Conservation (phyloP, 805 yeast species). For the Metschnikowia similis region DNA sequence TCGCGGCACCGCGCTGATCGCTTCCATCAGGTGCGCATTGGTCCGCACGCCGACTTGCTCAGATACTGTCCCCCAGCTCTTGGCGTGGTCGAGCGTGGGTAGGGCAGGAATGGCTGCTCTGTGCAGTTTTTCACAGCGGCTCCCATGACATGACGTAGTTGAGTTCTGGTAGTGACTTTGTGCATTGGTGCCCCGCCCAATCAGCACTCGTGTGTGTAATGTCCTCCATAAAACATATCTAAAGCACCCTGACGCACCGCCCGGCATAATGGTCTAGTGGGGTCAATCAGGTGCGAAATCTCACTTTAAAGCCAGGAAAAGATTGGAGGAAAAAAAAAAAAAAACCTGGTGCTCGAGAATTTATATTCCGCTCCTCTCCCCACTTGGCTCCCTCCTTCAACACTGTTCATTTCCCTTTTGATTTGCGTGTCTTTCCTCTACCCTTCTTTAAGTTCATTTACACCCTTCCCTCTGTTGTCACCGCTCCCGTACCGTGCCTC, state of each 20-base stretch:
- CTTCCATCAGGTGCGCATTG: not conserved
- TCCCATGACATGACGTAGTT: not conserved
- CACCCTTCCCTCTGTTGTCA: not conserved
- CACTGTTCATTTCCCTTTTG: not conserved
- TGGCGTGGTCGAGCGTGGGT: not conserved
- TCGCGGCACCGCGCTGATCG: slow-evolving; percentile 2
- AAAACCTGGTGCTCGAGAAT: slow-evolving; percentile 1
- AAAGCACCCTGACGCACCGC: slow-evolving; percentile 2
- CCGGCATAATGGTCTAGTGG: slow-evolving; percentile 1
- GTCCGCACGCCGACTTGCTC: not conserved
- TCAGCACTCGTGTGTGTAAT: not conserved
- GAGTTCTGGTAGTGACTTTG: not conserved
- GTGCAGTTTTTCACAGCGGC: not conserved
- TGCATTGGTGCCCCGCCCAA: not conserved
- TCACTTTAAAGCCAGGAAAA: slow-evolving; percentile 2
- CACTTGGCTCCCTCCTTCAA: not conserved
- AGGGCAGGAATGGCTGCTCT: not conserved
- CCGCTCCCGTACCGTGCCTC: not conserved
- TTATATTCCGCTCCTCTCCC: slow-evolving; percentile 3
- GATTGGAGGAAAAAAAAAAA: slow-evolving; percentile 2
- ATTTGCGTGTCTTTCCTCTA: not conserved
- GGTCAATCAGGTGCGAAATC: slow-evolving; percentile 5
- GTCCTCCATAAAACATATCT: slow-evolving; percentile 1
- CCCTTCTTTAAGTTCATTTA: not conserved
- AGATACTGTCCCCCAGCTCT: not conserved